phyloP scores from a whole-genome alignment of 257 asterid species.

The Rubia yunnanensis region DNA sequence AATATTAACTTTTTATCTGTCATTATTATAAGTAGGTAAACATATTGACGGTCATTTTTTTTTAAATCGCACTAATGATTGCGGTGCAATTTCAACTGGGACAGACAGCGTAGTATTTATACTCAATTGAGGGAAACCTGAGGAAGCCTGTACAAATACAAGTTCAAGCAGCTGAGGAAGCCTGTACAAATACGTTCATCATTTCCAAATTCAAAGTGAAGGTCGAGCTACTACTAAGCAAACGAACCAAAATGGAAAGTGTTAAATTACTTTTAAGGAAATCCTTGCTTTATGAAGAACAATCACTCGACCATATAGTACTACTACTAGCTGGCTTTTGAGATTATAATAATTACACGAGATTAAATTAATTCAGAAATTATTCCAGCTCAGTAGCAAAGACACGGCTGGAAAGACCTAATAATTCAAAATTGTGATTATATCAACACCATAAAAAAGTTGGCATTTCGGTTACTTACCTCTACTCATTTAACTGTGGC shows the following conservation, averaged over 20 bases:
- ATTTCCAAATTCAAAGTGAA: background rate
- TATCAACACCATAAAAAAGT: conserved; percentile 1
- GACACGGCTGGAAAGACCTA: conserved; percentile 8
- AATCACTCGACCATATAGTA: background rate
- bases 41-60: no score
- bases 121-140: no score
- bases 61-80: no score
- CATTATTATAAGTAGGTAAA: no score
- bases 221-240: background rate
- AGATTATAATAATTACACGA: background rate
- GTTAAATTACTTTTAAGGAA: background rate
- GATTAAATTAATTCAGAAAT: no score
- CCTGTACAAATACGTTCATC: background rate
- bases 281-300: background rate
- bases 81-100: no score
- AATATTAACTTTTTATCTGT: no score
- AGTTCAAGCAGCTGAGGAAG: background rate
- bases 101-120: no score
- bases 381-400: background rate
- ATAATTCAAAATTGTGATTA: conserved; percentile 13
- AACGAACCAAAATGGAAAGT: background rate
- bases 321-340: background rate
- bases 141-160: background rate
- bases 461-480: no score
- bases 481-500: no score